phyloP scores from a whole-genome alignment of 805 yeast genomes.

The Wickerhamiella domercqiae region DNA sequence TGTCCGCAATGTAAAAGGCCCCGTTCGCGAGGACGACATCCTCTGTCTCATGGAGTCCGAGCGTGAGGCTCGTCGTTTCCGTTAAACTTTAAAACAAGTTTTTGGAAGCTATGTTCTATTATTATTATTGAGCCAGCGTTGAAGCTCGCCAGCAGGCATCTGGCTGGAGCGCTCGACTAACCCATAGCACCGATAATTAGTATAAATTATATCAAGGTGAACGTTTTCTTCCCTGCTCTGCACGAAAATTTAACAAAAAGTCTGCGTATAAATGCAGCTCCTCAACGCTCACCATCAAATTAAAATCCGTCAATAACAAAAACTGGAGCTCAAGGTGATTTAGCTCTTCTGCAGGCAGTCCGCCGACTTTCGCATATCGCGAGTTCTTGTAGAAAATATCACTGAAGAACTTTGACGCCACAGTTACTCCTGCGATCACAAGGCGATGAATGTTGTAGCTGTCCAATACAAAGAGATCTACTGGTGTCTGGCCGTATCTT shows the following conservation, averaged over 20 bases:
- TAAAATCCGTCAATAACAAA: conserved; percentile 67
- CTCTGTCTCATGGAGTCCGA: conserved; percentile 99
- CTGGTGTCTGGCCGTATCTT: conserved; percentile 5
- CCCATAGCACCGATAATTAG: no score
- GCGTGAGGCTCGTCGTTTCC: conserved; percentile 75
- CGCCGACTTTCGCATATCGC: conserved; percentile 94
- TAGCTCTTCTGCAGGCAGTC: conserved; percentile 43
- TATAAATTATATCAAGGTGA: no score
- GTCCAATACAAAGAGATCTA: conserved; percentile 71
- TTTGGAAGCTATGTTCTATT: conserved; percentile 1
- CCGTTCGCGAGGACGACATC: conserved; percentile 96
- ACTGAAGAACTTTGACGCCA: conserved; percentile 59
- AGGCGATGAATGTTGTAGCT: conserved; percentile 88
- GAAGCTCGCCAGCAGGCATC: no score
- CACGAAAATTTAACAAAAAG: conserved; percentile 70
- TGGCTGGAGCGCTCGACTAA: neutral
- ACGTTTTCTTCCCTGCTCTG: conserved; percentile 20
- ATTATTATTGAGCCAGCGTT: no score
- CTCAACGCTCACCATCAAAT: conserved; percentile 72
- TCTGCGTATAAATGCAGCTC: conserved; percentile 88
- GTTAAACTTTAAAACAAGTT: conserved; percentile 25
- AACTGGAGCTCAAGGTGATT: conserved; percentile 88
- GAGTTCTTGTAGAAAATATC: conserved; percentile 88
- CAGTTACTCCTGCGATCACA: conserved; percentile 88
- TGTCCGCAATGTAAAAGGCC: conserved; percentile 96